phyloP scores from a whole-genome alignment of 371 early-diverging fungal genomes.

The Mortierella sp. region DNA sequence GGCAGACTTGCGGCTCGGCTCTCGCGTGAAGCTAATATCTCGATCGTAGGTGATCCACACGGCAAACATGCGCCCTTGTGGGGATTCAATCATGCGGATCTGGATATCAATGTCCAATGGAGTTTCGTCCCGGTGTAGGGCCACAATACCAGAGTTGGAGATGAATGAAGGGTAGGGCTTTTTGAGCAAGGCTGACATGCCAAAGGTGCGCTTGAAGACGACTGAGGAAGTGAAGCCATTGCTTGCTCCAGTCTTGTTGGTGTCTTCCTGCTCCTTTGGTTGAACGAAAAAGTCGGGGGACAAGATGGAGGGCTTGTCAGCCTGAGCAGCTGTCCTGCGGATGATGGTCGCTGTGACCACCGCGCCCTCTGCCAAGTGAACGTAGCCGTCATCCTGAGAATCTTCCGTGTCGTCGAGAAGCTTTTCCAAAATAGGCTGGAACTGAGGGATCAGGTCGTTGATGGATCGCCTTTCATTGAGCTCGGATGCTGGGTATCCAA shows the following conservation, averaged over 20 bases:
- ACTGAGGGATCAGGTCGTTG: slow-evolving; percentile 70
- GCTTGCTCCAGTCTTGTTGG: slow-evolving; percentile 1
- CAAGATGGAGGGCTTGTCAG: slow-evolving; percentile 44
- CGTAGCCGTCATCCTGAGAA: slow-evolving; percentile 21
- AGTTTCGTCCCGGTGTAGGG: slow-evolving; percentile 74
- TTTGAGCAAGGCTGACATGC: slow-evolving; percentile 53
- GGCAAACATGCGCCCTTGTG: slow-evolving; percentile 65
- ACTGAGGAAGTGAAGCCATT: slow-evolving; percentile 10
- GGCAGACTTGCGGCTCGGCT: slow-evolving; percentile 30
- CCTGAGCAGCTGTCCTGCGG: slow-evolving; percentile 50
- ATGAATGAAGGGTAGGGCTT: slow-evolving; percentile 34
- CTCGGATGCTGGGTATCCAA: slow-evolving; percentile 69
- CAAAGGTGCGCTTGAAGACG: slow-evolving; percentile 48
- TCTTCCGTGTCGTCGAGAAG: slow-evolving; percentile 33
- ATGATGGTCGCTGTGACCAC: slow-evolving; percentile 55
- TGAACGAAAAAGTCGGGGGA: slow-evolving; percentile 49
- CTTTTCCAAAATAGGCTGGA: slow-evolving; percentile 60
- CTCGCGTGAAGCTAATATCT: slow-evolving; percentile 60
- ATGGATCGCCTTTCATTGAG: slow-evolving; percentile 61
- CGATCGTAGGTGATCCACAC: slow-evolving; percentile 79
- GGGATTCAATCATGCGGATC: slow-evolving; percentile 64
- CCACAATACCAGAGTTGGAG: slow-evolving; percentile 63
- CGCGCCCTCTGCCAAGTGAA: slow-evolving; percentile 36
- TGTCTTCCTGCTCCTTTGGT: slow-evolving; percentile 25
- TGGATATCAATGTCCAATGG: slow-evolving; percentile 72